These are phyloP conservation scores for Yamadazyma epiphylla DNA, from an alignment of 1,139 yeast species.

Conservation along the genomic window DNA sequence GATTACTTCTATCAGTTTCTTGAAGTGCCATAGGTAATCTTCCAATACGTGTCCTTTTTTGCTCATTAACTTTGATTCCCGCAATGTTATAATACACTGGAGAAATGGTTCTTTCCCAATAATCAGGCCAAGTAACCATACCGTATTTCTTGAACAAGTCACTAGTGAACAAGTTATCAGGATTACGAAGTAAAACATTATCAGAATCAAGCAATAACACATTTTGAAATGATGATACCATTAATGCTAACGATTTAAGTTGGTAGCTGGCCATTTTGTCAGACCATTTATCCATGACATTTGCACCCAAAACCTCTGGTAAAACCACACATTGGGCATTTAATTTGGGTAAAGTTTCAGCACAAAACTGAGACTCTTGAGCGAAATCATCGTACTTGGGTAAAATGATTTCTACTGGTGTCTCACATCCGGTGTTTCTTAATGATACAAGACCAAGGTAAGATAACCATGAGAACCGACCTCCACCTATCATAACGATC, in stretches of 20 bases:
- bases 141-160: constrained; percentile 55
- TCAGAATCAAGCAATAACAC: constrained; percentile 42
- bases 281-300: constrained; percentile 30
- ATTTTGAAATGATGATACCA: constrained; percentile 40
- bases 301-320: constrained; percentile 33
- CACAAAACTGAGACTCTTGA: constrained; percentile 24
- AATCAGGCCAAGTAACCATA: constrained; percentile 78
- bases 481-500: constrained; percentile 38
- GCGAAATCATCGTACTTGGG: constrained; percentile 31
- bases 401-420: constrained; percentile 37
- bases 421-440: constrained; percentile 30
- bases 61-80: constrained; percentile 32
- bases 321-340: constrained; percentile 30
- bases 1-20: constrained; percentile 4
- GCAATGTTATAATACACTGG: constrained; percentile 69
- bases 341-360: constrained; percentile 18
- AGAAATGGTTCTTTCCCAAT: constrained; percentile 71
- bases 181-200: constrained; percentile 33
- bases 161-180: constrained; percentile 44
- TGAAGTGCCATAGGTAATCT: constrained; percentile 18
- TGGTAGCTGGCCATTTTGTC: constrained; percentile 30
- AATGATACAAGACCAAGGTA: constrained; percentile 31
- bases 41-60: constrained; percentile 20
- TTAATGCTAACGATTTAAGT: constrained; percentile 30
- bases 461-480: constrained; percentile 36